Percentiles rank a stretch among this genome's conserved stretches.
phyloP scores from a whole-genome alignment of 2,329 filamentous ascomycete genomes.

The Phialemoniopsis sp. region DNA sequence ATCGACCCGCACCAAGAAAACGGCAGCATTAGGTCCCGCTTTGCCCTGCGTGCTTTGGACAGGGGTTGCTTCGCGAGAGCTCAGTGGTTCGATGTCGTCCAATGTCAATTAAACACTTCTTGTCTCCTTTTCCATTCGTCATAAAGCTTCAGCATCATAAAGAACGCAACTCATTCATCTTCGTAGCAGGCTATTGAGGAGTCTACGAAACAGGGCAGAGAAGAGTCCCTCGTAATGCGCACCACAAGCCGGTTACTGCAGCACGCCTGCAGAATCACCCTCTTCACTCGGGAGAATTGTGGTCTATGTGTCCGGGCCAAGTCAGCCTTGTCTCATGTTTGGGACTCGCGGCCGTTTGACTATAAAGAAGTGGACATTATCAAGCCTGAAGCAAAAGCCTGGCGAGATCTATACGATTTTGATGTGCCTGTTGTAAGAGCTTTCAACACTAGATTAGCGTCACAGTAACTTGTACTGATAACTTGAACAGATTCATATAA shows the following conservation, averaged over 20 bases:
- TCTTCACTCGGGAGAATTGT: conserved; percentile 71
- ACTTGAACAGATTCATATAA: conserved; percentile 52
- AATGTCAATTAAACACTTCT: too few relatives aligned
- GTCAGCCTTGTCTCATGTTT: conserved; percentile 62
- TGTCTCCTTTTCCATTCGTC: too few relatives aligned
- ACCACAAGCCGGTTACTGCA: conserved; percentile 44
- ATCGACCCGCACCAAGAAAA: too few relatives aligned
- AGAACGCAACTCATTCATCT: too few relatives aligned
- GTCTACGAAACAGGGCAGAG: too few relatives aligned
- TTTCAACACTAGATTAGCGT: background rate
- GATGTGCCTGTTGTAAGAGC: conserved; percentile 71
- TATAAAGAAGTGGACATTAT: conserved; percentile 69
- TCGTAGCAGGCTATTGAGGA: too few relatives aligned
- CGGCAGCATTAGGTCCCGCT: too few relatives aligned
- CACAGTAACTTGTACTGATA: too few relatives aligned
- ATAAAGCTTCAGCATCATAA: too few relatives aligned
- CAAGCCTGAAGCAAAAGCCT: conserved; percentile 54
- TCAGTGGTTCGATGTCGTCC: too few relatives aligned
- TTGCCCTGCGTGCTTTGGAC: too few relatives aligned
- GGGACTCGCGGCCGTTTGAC: conserved; percentile 61
- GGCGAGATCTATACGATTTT: conserved; percentile 74
- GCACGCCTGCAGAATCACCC: conserved; percentile 60
- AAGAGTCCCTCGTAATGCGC: conserved; percentile 44
- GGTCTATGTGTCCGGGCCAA: conserved; percentile 68
- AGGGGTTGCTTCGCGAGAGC: too few relatives aligned